phyloP scores from a whole-genome alignment of 352 stramenopile species.

The Phytophthora agathidicida region DNA sequence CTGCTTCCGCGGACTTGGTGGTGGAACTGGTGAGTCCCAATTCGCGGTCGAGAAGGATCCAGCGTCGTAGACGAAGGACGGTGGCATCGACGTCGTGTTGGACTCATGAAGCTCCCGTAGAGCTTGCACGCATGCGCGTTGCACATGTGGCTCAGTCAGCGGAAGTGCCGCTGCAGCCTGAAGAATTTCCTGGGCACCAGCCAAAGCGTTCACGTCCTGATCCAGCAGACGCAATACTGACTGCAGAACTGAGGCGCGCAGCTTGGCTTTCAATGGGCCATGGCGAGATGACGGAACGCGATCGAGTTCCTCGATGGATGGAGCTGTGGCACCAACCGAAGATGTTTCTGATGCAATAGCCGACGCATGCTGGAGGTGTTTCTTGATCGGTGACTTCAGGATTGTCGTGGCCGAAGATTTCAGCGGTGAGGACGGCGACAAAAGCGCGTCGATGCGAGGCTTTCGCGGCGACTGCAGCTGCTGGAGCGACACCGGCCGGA shows the following conservation, averaged over 20 bases:
- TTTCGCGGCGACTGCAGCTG: constrained; percentile 29
- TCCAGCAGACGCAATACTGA: constrained; percentile 60
- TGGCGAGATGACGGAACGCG: constrained; percentile 4
- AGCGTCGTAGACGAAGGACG: constrained; percentile 20
- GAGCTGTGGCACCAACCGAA: background rate
- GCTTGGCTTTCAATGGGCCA: constrained; percentile 23
- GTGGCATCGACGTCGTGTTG: background rate
- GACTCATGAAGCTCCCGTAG: constrained; percentile 38
- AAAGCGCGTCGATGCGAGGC: constrained; percentile 8
- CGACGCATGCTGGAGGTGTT: constrained; percentile 43
- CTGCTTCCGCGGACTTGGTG: constrained; percentile 13
- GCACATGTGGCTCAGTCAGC: constrained; percentile 45
- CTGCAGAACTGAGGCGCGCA: constrained; percentile 61
- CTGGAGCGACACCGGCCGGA: constrained; percentile 28
- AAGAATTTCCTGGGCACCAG: constrained; percentile 58
- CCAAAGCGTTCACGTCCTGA: constrained; percentile 49
- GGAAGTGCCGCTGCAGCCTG: constrained; percentile 46
- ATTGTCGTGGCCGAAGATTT: constrained; percentile 1
- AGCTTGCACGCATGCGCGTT: constrained; percentile 43
- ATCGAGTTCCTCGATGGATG: background rate
- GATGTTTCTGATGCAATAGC: background rate
- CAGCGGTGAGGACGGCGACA: constrained; percentile 9
- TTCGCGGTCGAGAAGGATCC: constrained; percentile 5
- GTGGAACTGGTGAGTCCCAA: constrained; percentile 12
- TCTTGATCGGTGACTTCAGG: constrained; percentile 64